These are phyloP conservation scores for Mariannaea sp. DNA, from an alignment of 2,329 filamentous ascomycete genomes.

Conservation along the genomic window DNA sequence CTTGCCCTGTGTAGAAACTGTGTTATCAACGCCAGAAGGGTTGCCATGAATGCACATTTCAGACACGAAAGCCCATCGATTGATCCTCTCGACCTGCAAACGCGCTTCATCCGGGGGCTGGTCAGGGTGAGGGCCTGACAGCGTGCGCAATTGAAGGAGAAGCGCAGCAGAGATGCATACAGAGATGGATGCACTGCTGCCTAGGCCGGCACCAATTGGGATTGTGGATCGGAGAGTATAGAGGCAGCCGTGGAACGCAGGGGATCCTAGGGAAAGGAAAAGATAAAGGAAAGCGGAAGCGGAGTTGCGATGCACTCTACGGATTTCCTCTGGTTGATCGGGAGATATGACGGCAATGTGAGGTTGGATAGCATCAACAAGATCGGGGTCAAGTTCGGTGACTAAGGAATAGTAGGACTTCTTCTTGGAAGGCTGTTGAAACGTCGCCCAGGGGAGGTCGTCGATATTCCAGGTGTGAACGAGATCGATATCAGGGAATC, in stretches of 20 bases:
- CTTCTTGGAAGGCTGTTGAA: constrained; percentile 82
- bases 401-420: constrained; percentile 93
- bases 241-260: constrained; percentile 77
- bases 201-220: constrained; percentile 87
- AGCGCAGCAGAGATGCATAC: constrained; percentile 87
- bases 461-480: constrained; percentile 95
- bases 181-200: constrained; percentile 91
- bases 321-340: constrained; percentile 67
- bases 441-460: constrained; percentile 82
- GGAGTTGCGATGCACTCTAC: constrained; percentile 83
- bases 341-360: constrained; percentile 75
- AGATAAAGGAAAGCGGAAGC: constrained; percentile 90
- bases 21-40: constrained; percentile 96
- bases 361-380: constrained; percentile 80
- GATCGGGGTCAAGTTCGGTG: constrained; percentile 80
- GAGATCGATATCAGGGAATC: constrained; percentile 89
- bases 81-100: constrained; percentile 91
- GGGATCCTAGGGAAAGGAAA: constrained; percentile 83
- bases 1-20: constrained; percentile 90
- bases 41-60: constrained; percentile 98
- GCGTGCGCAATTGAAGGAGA: constrained; percentile 82
- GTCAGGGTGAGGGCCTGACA: constrained; percentile 89
- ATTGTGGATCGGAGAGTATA: constrained; percentile 95
- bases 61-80: constrained; percentile 95
- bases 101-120: constrained; percentile 88